These are phyloP conservation scores for Modicella reniformis DNA, from an alignment of 371 early-diverging fungal genomes.

Conservation along the genomic window DNA sequence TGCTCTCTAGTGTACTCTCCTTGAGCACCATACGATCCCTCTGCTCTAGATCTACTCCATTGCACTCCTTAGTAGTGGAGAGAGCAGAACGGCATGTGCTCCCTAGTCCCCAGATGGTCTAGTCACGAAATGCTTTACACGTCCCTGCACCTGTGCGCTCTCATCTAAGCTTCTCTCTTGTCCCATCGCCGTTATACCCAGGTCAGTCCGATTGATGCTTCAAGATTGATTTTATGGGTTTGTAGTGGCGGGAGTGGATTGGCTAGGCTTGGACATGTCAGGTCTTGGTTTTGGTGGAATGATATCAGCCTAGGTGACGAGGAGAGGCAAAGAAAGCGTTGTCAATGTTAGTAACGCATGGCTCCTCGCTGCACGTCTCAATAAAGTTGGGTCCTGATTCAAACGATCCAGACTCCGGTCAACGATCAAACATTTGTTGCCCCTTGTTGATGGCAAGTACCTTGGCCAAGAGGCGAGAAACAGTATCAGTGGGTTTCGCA, in stretches of 20 bases:
- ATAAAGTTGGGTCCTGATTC: neutral
- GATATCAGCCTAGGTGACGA: conserved; percentile 63
- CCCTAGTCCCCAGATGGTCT: no score
- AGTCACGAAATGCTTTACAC: no score
- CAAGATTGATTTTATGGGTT: conserved; percentile 54
- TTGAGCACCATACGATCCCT: no score
- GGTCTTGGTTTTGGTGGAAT: conserved; percentile 69
- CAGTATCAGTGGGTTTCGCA: conserved; percentile 91
- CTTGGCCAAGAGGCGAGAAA: conserved; percentile 88
- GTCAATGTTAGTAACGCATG: neutral
- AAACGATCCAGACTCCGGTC: neutral
- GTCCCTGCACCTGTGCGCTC: no score
- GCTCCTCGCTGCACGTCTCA: neutral
- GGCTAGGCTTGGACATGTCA: conserved; percentile 62
- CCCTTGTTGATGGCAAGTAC: no score
- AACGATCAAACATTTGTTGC: neutral
- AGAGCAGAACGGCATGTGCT: no score
- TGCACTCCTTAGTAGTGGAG: no score
- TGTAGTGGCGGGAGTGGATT: conserved; percentile 30
- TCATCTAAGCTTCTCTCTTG: no score
- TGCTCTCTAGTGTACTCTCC: no score
- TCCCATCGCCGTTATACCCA: no score
- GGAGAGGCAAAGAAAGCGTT: neutral
- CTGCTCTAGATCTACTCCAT: no score
- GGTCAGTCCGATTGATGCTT: no score